These are phyloP conservation scores for Podaxis sp. DNA, from an alignment of 768 basidiomycete genomes.

Conservation along the genomic window DNA sequence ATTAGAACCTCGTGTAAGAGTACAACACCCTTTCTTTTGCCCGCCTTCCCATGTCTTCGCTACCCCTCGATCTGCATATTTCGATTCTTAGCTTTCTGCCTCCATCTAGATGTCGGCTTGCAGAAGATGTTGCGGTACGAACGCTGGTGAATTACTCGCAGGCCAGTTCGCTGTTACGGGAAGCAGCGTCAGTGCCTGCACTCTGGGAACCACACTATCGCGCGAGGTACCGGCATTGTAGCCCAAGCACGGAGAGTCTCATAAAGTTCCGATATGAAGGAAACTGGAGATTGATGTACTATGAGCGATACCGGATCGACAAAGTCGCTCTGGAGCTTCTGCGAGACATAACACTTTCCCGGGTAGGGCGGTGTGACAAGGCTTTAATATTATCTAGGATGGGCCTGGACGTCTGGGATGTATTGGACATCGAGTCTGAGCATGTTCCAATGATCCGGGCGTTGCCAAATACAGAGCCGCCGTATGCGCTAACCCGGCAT, in stretches of 20 bases:
- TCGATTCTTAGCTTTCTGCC: slow-evolving; percentile 24
- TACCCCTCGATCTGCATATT: slow-evolving; percentile 30
- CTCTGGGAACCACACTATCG: slow-evolving; percentile 57
- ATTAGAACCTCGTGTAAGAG: neutral
- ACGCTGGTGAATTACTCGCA: slow-evolving; percentile 40
- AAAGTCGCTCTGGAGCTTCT: slow-evolving; percentile 36
- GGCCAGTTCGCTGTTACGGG: slow-evolving; percentile 36
- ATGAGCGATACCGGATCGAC: slow-evolving; percentile 44
- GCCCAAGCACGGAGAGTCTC: slow-evolving; percentile 32
- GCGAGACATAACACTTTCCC: slow-evolving; percentile 35
- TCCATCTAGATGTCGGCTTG: slow-evolving; percentile 16
- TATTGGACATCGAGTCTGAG: slow-evolving; percentile 29
- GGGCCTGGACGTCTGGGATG: slow-evolving; percentile 58
- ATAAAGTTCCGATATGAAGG: slow-evolving; percentile 26
- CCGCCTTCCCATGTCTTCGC: slow-evolving; percentile 12
- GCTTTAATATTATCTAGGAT: slow-evolving; percentile 38
- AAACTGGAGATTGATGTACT: slow-evolving; percentile 49
- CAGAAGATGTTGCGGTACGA: slow-evolving; percentile 19
- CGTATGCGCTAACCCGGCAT: slow-evolving; percentile 26
- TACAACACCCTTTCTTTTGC: neutral
- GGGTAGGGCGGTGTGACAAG: slow-evolving; percentile 34
- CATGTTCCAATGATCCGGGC: neutral
- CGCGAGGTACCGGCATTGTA: slow-evolving; percentile 43
- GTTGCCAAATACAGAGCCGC: neutral
- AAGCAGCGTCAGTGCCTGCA: slow-evolving; percentile 37